Base-by-base conservation (phyloP, 164 flowering plant species). In the Magnolia changhungtana region DNA sequence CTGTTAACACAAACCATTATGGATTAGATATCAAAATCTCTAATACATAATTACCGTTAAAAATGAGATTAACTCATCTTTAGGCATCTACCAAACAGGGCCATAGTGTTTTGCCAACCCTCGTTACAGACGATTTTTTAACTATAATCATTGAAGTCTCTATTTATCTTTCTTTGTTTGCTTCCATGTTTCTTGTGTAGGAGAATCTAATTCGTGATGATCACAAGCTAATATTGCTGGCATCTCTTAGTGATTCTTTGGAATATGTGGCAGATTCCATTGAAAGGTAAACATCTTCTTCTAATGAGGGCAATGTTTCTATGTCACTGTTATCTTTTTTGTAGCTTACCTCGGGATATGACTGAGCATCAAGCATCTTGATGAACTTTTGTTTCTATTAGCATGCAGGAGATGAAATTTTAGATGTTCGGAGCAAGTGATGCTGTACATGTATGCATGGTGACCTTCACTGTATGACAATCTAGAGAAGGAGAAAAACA, bases 261-360 rank as follows among this genome's bases (percentile, higher is more conserved):
- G 99, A 96, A 80, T 96, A 91, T 87, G 92, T 96, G 81, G 99
- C 98, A 27, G 98, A 96, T 59, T 94, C 99, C 67, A 92, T 96
- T 78, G 98, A 94, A 85, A 96, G 96, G 98, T 74, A 85, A 87
- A 86, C 8, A 19, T 24, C 71, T 20, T 67, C 63, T 68, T 74
- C 19, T 72, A 23, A 5, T 18, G 18, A 21, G 9, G 19, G 13
- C 11, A n/a, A 19, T 8, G 3, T 64, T 64, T 64, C 9, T n/a
- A n/a, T 64, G 21, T 64, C 24, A 9, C 24, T n/a, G 9, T 2
- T 21, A 10, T 64, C 24, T 64, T 21, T 58, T 64, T 19, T 64
- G 21, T 19, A 9, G 67, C 67, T 64, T n/a, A 20, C 21, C 67
- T 64, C 61, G 16, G 11, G 13, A 55, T 55, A 16, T 11, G 61